phyloP scores from a whole-genome alignment of 2,329 filamentous ascomycete genomes.

The Byssothecium circinans region DNA sequence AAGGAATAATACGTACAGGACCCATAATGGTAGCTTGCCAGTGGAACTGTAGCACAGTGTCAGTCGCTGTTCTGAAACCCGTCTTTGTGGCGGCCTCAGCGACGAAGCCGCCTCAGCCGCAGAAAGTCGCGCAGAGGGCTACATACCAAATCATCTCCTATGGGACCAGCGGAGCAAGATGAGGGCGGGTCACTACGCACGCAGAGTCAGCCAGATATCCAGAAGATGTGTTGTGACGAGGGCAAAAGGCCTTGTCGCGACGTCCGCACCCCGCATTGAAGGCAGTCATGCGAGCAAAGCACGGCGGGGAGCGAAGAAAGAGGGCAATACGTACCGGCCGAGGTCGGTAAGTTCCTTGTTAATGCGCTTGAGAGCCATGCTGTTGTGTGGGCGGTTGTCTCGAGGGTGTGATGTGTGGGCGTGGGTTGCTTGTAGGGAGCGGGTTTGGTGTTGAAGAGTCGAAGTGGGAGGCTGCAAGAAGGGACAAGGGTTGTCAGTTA shows the following conservation, averaged over 20 bases:
- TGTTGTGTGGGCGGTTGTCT: constrained; percentile 24
- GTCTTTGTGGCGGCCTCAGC: constrained; percentile 10
- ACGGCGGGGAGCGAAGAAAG: constrained; percentile 19
- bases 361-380: constrained; percentile 89
- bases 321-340: constrained; percentile 66
- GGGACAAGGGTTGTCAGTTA: constrained; percentile 30
- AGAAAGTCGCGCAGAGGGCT: constrained; percentile 24
- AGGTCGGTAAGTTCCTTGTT: constrained; percentile 92
- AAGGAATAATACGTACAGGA: constrained; percentile 68
- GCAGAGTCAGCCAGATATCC: constrained; percentile 36
- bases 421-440: constrained; percentile 17
- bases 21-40: constrained; percentile 99
- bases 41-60: constrained; percentile 72
- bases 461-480: constrained; percentile 41
- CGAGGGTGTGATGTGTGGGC: constrained; percentile 19
- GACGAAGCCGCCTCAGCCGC: constrained; percentile 36
- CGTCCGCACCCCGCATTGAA: constrained; percentile 35
- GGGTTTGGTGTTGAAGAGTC: constrained; percentile 36
- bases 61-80: constrained; percentile 33
- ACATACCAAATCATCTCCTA: constrained; percentile 96
- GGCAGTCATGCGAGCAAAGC: constrained; percentile 44
- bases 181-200: constrained; percentile 85
- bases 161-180: constrained; percentile 95
- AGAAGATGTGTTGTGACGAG: constrained; percentile 9
- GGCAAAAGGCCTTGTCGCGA: constrained; percentile 14